Base-by-base conservation (phyloP, 352 stramenopile species). In the Globisporangium megalacanthum region DNA sequence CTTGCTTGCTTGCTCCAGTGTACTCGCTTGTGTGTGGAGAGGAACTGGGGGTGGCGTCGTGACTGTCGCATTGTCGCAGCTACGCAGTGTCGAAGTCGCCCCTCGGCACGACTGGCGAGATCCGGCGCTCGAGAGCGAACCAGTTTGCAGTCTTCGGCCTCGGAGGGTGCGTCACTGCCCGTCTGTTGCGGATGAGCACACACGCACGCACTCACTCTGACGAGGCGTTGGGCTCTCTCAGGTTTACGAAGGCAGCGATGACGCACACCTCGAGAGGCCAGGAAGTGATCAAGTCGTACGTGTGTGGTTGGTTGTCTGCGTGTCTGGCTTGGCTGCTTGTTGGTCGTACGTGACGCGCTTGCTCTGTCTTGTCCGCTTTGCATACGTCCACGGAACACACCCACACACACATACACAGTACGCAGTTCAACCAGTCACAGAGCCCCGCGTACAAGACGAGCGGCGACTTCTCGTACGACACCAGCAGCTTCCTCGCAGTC, bases 361-460 rank as follows among this genome's bases (percentile, higher is more conserved):
- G 46, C 9, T 49, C 10, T 6, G 20, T 35, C 31, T 46, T 49
- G 15, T 14, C n/a, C 25, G 25, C 25, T 29, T 29, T 29, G 25
- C 25, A 29, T 4, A 29, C 25, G 25, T 29, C 25, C 25, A 29
- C 25, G 25, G 25, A 29, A 29, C 25, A 29, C 25, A 29, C 4
- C 25, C 25, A 29, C 4, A 29, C 25, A 29, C 25, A 29, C 25
- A 29, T 29, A 3, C 37, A 35, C 49, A 62, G 56, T 36, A 44
- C 31, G 17, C 49, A 56, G 56, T 56, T 56, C 29, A 51, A 52
- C 6, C 56, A 62, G 35, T 44, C 49, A 2, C n/a, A 45, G n/a
- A 59, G 13, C 58, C 37, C 6, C n/a, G 9, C 41, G 29, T 90
- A 86, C 74, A 90, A 89, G 66, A 89, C 83, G 25, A 91, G 79